Evolutionary conservation across 768 basidiomycete species (phyloP).

Genomic region (Scleroderma bovista): DNA sequence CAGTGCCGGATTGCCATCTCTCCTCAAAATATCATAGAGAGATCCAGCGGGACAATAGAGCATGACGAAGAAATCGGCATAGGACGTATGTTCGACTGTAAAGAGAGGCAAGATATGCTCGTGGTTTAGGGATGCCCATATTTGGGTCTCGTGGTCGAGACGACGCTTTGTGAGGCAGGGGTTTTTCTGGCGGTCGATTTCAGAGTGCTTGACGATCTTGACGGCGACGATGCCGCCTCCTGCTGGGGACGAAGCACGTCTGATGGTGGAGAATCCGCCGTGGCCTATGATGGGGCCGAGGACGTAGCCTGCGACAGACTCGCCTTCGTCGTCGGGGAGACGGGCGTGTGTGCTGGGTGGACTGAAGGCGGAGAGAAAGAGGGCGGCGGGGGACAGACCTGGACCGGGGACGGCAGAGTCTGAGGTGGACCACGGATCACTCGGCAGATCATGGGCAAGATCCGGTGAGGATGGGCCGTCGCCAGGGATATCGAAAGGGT

Average conservation of each 20-base stretch:
- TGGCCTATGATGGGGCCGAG: constrained; percentile 72
- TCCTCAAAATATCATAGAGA: constrained; percentile 75
- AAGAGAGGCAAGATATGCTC: constrained; percentile 87
- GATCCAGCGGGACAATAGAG: constrained; percentile 81
- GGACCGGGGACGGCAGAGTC: constrained; percentile 1
- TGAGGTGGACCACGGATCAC: neutral
- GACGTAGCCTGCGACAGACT: constrained; percentile 62
- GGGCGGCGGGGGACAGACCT: constrained; percentile 58
- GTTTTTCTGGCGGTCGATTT: constrained; percentile 48
- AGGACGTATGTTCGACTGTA: constrained; percentile 47
- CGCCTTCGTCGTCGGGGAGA: constrained; percentile 62
- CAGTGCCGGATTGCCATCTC: constrained; percentile 61
- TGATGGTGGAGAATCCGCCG: constrained; percentile 79
- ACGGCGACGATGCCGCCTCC: constrained; percentile 71
- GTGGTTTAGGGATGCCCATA: constrained; percentile 76
- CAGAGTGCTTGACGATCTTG: constrained; percentile 69
- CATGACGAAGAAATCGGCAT: constrained; percentile 77
- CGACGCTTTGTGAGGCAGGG: constrained; percentile 45
- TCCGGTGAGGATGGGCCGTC: constrained; percentile 13
- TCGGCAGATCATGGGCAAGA: constrained; percentile 22
- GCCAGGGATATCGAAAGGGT: neutral
- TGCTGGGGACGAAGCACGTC: constrained; percentile 58
- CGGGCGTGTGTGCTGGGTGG: constrained; percentile 30
- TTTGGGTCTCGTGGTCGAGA: constrained; percentile 61
- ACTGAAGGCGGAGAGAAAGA: constrained; percentile 66